These are phyloP conservation scores for Globisporangium iwayamae DNA, from an alignment of 352 stramenopile species.

Conservation along the genomic window DNA sequence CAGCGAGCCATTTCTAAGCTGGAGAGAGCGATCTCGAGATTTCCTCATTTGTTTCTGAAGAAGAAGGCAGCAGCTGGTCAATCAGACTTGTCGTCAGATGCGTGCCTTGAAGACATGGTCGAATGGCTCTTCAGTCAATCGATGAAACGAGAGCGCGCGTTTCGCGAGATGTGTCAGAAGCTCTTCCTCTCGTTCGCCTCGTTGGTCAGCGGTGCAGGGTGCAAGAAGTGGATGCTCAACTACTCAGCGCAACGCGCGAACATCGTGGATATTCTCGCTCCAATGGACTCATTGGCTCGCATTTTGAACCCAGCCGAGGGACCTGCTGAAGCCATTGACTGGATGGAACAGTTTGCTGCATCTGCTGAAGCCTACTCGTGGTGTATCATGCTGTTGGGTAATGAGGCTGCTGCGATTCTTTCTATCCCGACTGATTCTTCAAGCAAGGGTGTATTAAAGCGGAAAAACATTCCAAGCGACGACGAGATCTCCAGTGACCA, in stretches of 20 bases:
- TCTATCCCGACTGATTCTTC: neutral
- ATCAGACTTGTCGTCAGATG: slow-evolving; percentile 19
- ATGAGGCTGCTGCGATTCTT: slow-evolving; percentile 24
- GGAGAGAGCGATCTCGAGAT: slow-evolving; percentile 50
- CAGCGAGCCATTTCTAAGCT: slow-evolving; percentile 56
- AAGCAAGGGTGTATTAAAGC: slow-evolving; percentile 22
- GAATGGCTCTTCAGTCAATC: slow-evolving; percentile 41
- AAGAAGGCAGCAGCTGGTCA: neutral
- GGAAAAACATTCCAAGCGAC: slow-evolving; percentile 25
- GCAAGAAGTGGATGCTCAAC: slow-evolving; percentile 48
- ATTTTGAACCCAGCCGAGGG: slow-evolving; percentile 8
- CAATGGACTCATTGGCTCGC: slow-evolving; percentile 36
- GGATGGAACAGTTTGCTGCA: slow-evolving; percentile 60
- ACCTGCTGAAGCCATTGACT: slow-evolving; percentile 25
- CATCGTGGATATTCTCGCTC: slow-evolving; percentile 38
- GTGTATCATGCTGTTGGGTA: slow-evolving; percentile 44
- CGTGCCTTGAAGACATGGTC: slow-evolving; percentile 19
- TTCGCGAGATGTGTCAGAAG: slow-evolving; percentile 36
- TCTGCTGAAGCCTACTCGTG: slow-evolving; percentile 58
- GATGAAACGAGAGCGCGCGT: slow-evolving; percentile 31
- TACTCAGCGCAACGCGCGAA: slow-evolving; percentile 21
- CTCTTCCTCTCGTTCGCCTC: slow-evolving; percentile 46
- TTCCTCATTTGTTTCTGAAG: slow-evolving; percentile 43
- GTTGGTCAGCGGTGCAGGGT: slow-evolving; percentile 33
- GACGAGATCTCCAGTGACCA: neutral